Base-by-base conservation (phyloP, 2,329 filamentous ascomycete genomes). In the Alternaria brassicicola region DNA sequence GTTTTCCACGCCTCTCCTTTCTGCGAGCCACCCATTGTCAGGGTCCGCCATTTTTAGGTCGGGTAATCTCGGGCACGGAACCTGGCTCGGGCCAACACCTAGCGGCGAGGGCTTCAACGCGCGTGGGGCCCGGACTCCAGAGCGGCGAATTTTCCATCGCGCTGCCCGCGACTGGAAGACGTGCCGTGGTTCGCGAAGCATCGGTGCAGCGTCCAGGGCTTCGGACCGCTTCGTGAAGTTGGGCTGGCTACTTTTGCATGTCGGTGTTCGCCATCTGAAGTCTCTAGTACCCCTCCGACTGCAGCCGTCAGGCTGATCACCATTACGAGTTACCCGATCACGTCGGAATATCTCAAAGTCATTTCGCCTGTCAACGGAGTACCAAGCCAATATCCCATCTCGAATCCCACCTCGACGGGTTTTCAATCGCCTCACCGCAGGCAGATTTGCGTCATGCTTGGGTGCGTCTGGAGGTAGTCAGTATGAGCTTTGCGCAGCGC, bases 101-200 rank as follows among this genome's bases (percentile, higher is more conserved):
- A 61, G 62, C 62, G 61, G 49, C 59, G 53, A 54, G 48, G 26
- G 33, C 43, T 19, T 25, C 39, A 41, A 28, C 35, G 43, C 26
- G 58, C 54, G 42, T 56, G 49, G 62, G 64, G 59, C 64, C 62
- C 59, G 57, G 49, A 60, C 51, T 38, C 52, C 58, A 54, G 63
- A 52, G 58, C 52, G 55, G 50, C 62, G 61, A 64, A 57, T 66
- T 66, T 64, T 66, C 54, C 57, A 59, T 60, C 53, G 61, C 52
- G 45, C 54, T 57, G 45, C 35, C 45, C 50, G 55, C 51, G 60
- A 62, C 62, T 63, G 61, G 61, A 55, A 55, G 51, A 54, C 25
- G 47, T 39, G 28, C 55, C 47, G 45, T 62, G 47, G 49, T 63
- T 63, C 55, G 58, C 58, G 39, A 55, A 52, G 50, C 41, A 33